Conservation (phyloP, 495 filamentous ascomycete genomes). For the Xylaria flabelliformis region DNA sequence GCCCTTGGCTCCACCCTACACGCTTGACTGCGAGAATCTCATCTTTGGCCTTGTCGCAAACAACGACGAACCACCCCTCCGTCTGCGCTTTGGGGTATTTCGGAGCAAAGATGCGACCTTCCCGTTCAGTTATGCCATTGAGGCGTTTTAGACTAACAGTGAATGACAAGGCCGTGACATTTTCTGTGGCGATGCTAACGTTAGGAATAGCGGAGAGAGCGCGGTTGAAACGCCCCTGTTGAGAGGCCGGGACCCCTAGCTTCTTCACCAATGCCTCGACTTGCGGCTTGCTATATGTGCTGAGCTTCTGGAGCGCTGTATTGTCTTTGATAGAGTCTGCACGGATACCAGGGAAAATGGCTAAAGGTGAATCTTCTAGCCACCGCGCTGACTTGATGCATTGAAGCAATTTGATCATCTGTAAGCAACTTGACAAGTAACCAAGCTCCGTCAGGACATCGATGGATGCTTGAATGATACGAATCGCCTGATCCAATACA, state of each 20-base stretch:
- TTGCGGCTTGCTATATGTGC: constrained; percentile 46
- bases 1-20: constrained; percentile 67
- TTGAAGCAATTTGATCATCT: constrained; percentile 86
- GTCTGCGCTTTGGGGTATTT: constrained; percentile 93
- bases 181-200: constrained; percentile 66
- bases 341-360: constrained; percentile 81
- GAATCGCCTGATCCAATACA: constrained; percentile 92
- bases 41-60: constrained; percentile 67
- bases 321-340: constrained; percentile 44
- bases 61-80: constrained; percentile 89
- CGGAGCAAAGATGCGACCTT: constrained; percentile 80
- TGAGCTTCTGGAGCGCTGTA: constrained; percentile 44
- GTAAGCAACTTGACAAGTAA: constrained; percentile 70
- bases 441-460: constrained; percentile 94
- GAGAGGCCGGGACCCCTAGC: constrained; percentile 44
- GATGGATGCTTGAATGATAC: constrained; percentile 90
- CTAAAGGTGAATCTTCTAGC: constrained; percentile 80
- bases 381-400: constrained; percentile 91
- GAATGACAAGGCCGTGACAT: constrained; percentile 65
- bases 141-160: constrained; percentile 68
- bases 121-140: constrained; percentile 67
- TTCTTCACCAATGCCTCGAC: constrained; percentile 51
- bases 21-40: constrained; percentile 87
- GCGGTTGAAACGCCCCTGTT: constrained; percentile 58
- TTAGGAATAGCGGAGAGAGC: constrained; percentile 69